Conservation (phyloP, 345 rosid species). For the Eucalyptus cloeziana region DNA sequence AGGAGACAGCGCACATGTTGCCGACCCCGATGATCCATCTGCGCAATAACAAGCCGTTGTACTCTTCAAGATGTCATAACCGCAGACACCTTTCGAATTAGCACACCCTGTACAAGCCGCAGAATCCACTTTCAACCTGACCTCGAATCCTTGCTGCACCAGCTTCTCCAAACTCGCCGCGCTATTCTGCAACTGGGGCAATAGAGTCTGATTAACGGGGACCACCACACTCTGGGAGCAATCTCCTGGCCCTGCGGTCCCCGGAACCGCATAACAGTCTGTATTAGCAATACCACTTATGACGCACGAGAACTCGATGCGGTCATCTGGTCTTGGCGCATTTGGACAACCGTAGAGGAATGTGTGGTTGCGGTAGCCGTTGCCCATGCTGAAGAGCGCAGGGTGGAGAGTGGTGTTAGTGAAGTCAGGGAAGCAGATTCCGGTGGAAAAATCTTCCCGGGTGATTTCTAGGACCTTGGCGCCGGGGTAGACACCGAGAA, state of each 20-base stretch:
- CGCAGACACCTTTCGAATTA: not conserved
- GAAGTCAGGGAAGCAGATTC: constrained; percentile 1
- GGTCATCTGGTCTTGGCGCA: not conserved
- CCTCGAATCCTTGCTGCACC: not conserved
- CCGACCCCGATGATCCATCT: not conserved
- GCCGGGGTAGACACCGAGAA: not conserved
- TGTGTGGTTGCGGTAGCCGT: not conserved
- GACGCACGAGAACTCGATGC: not conserved
- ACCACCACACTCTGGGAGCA: constrained; percentile 1
- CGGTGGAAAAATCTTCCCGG: constrained; percentile 1
- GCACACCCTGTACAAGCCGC: not conserved
- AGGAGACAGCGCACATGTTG: rapidly evolving
- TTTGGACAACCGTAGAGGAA: constrained; percentile 2
- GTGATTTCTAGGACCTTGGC: not conserved
- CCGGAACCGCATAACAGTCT: not conserved
- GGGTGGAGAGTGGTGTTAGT: constrained; percentile 8
- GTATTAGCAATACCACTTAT: not conserved
- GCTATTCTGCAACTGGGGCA: not conserved
- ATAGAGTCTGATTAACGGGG: not conserved
- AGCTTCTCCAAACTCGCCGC: not conserved
- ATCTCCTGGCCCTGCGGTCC: not conserved
- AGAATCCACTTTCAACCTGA: not conserved
- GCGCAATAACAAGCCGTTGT: not conserved
- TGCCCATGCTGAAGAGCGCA: not conserved
- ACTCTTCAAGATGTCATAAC: not conserved